Base-by-base conservation (phyloP, 2,329 filamentous ascomycete species). In the Cyphellophora europaea region DNA sequence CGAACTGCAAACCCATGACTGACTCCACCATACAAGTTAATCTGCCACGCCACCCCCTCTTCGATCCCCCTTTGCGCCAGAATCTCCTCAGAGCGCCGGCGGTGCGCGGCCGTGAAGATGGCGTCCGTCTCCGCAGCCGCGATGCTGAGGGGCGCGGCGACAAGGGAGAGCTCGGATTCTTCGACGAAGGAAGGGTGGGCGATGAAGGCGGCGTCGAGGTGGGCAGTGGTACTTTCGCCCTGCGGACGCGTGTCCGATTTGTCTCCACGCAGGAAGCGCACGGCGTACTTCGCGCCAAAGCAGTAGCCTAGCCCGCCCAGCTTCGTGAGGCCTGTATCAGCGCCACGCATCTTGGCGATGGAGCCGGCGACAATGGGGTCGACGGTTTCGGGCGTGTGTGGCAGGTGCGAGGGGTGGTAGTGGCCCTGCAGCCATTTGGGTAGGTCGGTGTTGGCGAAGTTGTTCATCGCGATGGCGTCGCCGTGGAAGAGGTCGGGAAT, bases 161-260 rank as follows among this genome's bases (percentile, higher is more conserved):
- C 77, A 27, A 66, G 71, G 11, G 62, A 61, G 30, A 85, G 69
- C 57, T 86, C 81, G 2, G 74, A 72, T 40, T 74, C 63, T 6
- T 72, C 66, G 17, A 89, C 73, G 45, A 86, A 86, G 17, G 76
- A 82, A 1, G 85, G 84, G 58, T 91, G 84, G 2, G 83, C 84
- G 13, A 74, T 58, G 58, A 69, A 89, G 21, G 80, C 84, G 32
- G 72, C 82, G 33, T 83, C 68, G 44, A 89, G 67, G 37, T 66
- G 53, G 19, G 61, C 67, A n/a, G n/a, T n/a, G n/a, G n/a, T n/a
- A n/a, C n/a, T n/a, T n/a, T n/a, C n/a, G n/a, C n/a, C n/a, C n/a
- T n/a, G n/a, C n/a, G n/a, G n/a, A n/a, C n/a, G n/a, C n/a, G n/a
- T 37, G 10, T 13, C 17, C 3, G 27, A 29, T 27, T 27, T 16